Evolutionary conservation across 805 yeast genomes (phyloP), one percentile per base, ranked within the genome.

Genomic region (Starmerella stellata): DNA sequence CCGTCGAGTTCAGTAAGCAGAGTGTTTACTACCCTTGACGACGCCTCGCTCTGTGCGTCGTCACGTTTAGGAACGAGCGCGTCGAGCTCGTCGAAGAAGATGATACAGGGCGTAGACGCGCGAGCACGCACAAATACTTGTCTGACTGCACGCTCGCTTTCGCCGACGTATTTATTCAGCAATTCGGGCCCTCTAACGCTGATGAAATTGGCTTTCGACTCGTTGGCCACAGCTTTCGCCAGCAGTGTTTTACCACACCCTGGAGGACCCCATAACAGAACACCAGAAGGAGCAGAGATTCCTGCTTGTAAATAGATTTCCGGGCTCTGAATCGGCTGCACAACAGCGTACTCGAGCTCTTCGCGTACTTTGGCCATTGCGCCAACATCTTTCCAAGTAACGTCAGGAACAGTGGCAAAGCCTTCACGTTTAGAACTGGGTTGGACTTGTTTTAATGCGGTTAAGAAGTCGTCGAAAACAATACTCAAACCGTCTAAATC

Each of bases 371-470:
- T 67, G 5, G 71, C 60, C 43, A 90, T 64, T 0, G 96, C 98
- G 45, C 98, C 98, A 27, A 90, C 93, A 53, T 77, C 78, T 4
- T 75, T 70, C 98, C 98, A 90, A 5, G 93, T 74, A 3, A 90
- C 95, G 55, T 90, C 96, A 0, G 98, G 98, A 11, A 90, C 92
- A 0, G 96, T 90, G 0, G 98, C 95, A 60, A 90, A 90, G 1
- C 98, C 98, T 64, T 90, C 98, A 56, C 98, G 75, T 54, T 85
- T 87, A 1, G 95, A 93, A 0, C 95, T 81, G 9, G 98, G 98
- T 60, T 90, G 98, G 34, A 90, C 78, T 0, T 85, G 74, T 2
- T 96, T 95, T 30, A 90, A 60, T 1, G 96, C 96, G 9, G 70
- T 65, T 27, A 78, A 46, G 54, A 90, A 90, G 55, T 90, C 98